These are phyloP conservation scores for Hsuehochloa calcarea DNA, from an alignment of 176 grass and related monocot genomes.

Conservation along the genomic window DNA sequence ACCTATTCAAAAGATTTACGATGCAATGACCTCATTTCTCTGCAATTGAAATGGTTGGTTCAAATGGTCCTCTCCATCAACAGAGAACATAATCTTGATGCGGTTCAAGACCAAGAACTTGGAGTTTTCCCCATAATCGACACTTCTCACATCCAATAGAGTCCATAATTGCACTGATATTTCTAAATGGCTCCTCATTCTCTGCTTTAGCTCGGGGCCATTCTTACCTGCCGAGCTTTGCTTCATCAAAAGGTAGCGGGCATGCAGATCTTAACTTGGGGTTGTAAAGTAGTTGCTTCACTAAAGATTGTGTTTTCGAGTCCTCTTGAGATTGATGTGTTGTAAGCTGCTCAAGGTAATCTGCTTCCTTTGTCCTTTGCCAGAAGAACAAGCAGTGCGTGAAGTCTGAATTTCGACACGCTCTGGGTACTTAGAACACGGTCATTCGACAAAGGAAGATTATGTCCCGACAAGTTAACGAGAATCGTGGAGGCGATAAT, in stretches of 20 bases:
- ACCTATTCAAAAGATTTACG: constrained; percentile 84
- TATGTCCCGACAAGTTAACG: too few relatives aligned
- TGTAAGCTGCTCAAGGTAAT: constrained; percentile 94
- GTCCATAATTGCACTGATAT: too few relatives aligned
- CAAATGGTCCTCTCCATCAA: constrained; percentile 47
- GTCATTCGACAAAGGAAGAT: too few relatives aligned
- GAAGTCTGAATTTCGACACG: too few relatives aligned
- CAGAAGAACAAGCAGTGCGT: too few relatives aligned
- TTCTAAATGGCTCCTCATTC: constrained; percentile 91
- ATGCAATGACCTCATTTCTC: constrained; percentile 93
- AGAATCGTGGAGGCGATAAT: too few relatives aligned
- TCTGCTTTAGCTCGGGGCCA: constrained; percentile 79
- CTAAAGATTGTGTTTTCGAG: constrained; percentile 78
- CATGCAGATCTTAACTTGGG: constrained; percentile 73
- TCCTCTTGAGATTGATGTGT: constrained; percentile 80
- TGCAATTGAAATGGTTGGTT: constrained; percentile 76
- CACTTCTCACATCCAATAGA: too few relatives aligned
- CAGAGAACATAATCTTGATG: constrained; percentile 95
- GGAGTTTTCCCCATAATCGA: too few relatives aligned
- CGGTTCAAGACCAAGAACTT: constrained; percentile 97
- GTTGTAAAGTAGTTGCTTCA: constrained; percentile 74
- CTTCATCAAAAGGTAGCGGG: constrained; percentile 79
- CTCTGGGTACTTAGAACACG: too few relatives aligned
- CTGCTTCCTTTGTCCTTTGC: too few relatives aligned
- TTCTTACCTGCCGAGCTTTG: constrained; percentile 87